Base-by-base conservation (phyloP, 1,284 basidiomycete genomes). In the Ustilago shanxiensis region DNA sequence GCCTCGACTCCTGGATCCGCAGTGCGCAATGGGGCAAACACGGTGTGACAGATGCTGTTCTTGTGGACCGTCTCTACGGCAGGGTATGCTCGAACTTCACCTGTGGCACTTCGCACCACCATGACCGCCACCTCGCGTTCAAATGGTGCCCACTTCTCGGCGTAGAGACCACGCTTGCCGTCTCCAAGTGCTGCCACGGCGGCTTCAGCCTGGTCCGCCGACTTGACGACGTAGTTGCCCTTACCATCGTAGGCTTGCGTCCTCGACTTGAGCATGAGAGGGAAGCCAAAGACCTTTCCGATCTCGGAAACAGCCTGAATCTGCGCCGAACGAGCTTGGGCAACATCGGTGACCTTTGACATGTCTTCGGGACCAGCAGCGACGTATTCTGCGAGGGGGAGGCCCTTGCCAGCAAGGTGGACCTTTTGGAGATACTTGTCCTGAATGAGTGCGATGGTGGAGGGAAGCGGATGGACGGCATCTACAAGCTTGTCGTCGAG, bases 171-270 rank as follows among this genome's bases (percentile, higher is more conserved):
- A 41, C 85, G 75, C 29, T 59, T 71, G 6, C 83, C 83, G 33
- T 80, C 83, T 31, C 86, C 86, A 24, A 88, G 83, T 14, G 87
- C 85, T 0, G 89, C 82, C 53, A 98, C 89, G 0, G 94, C 94
- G 14, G 90, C 88, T 14, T 72, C 44, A 3, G 90, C 89, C 60
- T 92, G 89, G 16, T 90, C 88, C 3, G 82, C 78, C 5, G 86
- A 85, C 63, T 89, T 89, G 50, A 99, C 86, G 24, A 93, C 92
- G 81, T 90, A 95, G 87, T 99, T 99, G 3, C 96, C 96, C 72
- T 94, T 89, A 7, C 97, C 96, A 84, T 99, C 97, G 87, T 99
- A 99, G 0, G 95, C 97, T 66, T 96, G 88, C 2, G 94, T 97
- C 28, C 95, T 90, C 64, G 93, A 94, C 87, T 99, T 99, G 80